Evolutionary conservation across 352 stramenopile species (phyloP).

Genomic region (Globisporangium alternatum): DNA sequence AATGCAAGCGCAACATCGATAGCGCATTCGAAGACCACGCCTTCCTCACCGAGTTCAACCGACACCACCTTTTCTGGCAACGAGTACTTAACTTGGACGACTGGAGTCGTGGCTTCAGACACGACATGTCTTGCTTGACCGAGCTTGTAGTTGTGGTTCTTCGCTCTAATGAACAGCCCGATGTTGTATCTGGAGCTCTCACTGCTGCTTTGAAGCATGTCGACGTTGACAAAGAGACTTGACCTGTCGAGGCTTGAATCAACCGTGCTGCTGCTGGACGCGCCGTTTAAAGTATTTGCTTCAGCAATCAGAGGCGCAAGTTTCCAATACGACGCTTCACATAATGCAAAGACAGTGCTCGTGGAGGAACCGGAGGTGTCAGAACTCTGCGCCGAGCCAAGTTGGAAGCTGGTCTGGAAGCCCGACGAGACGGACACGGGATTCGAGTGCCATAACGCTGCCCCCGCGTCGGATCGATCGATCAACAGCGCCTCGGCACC

Average conservation of each 20-base stretch:
- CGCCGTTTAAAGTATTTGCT: constrained; percentile 18
- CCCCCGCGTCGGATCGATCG: constrained; percentile 22
- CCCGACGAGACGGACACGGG: constrained; percentile 35
- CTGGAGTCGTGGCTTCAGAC: constrained; percentile 13
- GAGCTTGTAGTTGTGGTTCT: constrained; percentile 35
- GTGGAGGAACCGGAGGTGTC: constrained; percentile 9
- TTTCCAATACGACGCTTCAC: constrained; percentile 71
- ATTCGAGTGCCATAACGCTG: constrained; percentile 48
- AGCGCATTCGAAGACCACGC: constrained; percentile 46
- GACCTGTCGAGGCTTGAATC: constrained; percentile 25
- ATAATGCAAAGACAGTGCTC: constrained; percentile 53
- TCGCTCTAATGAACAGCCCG: constrained; percentile 40
- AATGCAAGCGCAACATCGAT: constrained; percentile 56
- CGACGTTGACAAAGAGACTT: constrained; percentile 39
- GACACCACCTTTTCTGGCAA: constrained; percentile 41
- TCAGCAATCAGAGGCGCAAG: constrained; percentile 45
- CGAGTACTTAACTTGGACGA: constrained; percentile 39
- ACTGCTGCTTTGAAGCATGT: not conserved
- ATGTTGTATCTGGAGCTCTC: constrained; percentile 31
- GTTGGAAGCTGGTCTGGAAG: constrained; percentile 47
- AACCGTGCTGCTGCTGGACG: not conserved
- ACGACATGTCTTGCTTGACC: constrained; percentile 32
- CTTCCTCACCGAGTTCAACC: constrained; percentile 35
- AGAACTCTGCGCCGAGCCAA: constrained; percentile 20
- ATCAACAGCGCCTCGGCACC: constrained; percentile 22